Base-by-base conservation (phyloP, 441 rosid species). In the Eruca vesicaria region DNA sequence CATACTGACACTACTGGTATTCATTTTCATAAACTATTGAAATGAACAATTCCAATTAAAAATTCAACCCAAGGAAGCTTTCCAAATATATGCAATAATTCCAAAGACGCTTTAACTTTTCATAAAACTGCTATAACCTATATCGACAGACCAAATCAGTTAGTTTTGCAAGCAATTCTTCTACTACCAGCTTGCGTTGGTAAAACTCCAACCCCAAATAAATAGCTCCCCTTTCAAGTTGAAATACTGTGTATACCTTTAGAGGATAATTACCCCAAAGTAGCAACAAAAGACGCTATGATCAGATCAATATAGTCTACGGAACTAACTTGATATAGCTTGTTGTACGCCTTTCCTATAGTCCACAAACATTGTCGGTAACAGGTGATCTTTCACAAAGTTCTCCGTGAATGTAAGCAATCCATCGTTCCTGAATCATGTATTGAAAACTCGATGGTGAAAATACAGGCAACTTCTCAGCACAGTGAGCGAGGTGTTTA, bases 331-430 rank as follows among this genome's bases (percentile, higher is more conserved):
- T 85, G 99, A 93, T 89, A 96, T 96, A 71, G 99, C 99, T 83
- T 93, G 98, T 71, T 96, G 99, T 63, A 96, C 98, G 50, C 97
- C 89, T 86, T 96, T 96, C 71, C 99, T 88, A 69, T 96, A 96
- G 84, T 96, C 99, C 74, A 93, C 98, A 77, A 93, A 93, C 93
- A 96, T 90, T 35, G 98, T 92, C 73, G 99, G 99, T 63, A 93
- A 83, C 76, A 96, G 86, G 83, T 93, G 99, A 80, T 96, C 99
- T 87, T 96, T 93, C 71, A 92, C 88, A 79, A 96, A 92, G 85
- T 92, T 96, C 85, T 96, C 99, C 79, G 95, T 87, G 83, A 96
- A 96, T 73, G 94, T 78, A 56, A 92, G 88, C 85, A 96, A 85
- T 83, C 98, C 99, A 84, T 96, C 99, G 82, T 90, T 96, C 84